Conservation (phyloP, 1,284 basidiomycete genomes). For the Cryptococcus jaspeensis region DNA sequence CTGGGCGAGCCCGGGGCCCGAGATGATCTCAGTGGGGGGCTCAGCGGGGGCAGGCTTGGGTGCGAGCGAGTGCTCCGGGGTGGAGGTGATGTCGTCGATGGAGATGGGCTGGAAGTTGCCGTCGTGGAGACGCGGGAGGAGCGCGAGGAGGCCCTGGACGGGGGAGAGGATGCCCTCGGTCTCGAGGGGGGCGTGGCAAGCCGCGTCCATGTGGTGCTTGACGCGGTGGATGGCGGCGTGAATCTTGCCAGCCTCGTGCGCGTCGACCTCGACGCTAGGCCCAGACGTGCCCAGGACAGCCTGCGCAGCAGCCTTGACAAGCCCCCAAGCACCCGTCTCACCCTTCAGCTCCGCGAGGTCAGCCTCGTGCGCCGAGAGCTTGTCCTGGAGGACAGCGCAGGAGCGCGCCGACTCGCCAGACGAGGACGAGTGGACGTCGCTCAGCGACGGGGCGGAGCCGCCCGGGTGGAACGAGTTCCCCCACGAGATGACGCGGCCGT, state of each 20-base stretch:
- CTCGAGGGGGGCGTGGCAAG: constrained; percentile 21
- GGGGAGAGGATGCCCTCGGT: constrained; percentile 28
- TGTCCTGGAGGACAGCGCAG: constrained; percentile 24
- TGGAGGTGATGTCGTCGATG: constrained; percentile 28
- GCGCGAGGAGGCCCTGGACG: constrained; percentile 40
- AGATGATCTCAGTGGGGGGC: constrained; percentile 46
- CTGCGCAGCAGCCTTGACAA: constrained; percentile 45
- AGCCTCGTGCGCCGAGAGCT: constrained; percentile 25
- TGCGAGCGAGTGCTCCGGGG: constrained; percentile 35
- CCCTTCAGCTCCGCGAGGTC: constrained; percentile 23
- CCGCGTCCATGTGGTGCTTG: constrained; percentile 32
- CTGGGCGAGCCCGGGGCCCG: constrained; percentile 47
- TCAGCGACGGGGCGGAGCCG: constrained; percentile 22
- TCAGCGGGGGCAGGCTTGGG: constrained; percentile 46
- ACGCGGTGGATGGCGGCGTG: constrained; percentile 31
- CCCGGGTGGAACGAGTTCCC: constrained; percentile 57
- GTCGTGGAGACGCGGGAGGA: constrained; percentile 40
- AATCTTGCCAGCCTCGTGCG: constrained; percentile 25
- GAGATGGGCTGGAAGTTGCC: constrained; percentile 15
- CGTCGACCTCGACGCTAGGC: constrained; percentile 14
- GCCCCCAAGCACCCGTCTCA: constrained; percentile 58
- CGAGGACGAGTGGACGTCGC: constrained; percentile 16
- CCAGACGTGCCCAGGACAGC: constrained; percentile 24
- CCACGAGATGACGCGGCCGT: constrained; percentile 73
- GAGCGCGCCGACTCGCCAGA: constrained; percentile 22